Conservation (phyloP, 2,329 filamentous ascomycete species). For the Leptographium lundbergii region DNA sequence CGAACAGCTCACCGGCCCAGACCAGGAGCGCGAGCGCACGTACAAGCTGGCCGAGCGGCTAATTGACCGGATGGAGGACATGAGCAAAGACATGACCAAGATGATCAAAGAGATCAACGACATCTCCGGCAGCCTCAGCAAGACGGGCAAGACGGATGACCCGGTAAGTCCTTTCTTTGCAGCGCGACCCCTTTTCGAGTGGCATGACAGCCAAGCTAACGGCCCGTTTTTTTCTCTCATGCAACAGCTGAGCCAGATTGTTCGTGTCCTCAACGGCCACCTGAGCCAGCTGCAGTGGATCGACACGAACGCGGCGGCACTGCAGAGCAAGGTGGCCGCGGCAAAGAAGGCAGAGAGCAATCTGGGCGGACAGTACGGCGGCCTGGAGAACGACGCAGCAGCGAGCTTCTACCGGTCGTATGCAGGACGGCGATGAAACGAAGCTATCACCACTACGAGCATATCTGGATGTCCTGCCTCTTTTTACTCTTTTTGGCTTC, state of each 20-base stretch:
- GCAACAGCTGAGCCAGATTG: constrained; percentile 76
- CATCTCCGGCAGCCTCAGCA: constrained; percentile 78
- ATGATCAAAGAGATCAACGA: constrained; percentile 99
- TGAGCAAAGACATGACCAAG: constrained; percentile 81
- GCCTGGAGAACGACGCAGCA: constrained; percentile 55
- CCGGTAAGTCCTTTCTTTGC: constrained; percentile 45
- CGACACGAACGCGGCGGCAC: constrained; percentile 66
- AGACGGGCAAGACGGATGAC: constrained; percentile 78
- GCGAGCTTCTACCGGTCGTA: constrained; percentile 90
- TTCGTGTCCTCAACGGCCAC: constrained; percentile 87
- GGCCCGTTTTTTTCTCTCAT: not conserved
- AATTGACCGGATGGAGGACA: constrained; percentile 79
- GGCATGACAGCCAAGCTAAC: not conserved
- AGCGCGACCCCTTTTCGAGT: not conserved
- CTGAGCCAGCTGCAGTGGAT: constrained; percentile 88
- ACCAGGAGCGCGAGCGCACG: constrained; percentile 89
- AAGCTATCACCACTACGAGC: not conserved
- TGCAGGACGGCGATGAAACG: constrained; percentile 53
- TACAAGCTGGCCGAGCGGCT: constrained; percentile 94
- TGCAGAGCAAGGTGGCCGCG: constrained; percentile 70
- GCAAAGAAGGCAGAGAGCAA: constrained; percentile 68
- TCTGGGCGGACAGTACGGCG: constrained; percentile 43
- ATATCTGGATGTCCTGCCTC: not conserved
- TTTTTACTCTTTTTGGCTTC: not conserved
- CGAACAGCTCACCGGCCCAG: constrained; percentile 71